Percentiles rank a stretch among this genome's conserved stretches.
Conservation (phyloP, 768 basidiomycete species). For the Roridomyces roridus region DNA sequence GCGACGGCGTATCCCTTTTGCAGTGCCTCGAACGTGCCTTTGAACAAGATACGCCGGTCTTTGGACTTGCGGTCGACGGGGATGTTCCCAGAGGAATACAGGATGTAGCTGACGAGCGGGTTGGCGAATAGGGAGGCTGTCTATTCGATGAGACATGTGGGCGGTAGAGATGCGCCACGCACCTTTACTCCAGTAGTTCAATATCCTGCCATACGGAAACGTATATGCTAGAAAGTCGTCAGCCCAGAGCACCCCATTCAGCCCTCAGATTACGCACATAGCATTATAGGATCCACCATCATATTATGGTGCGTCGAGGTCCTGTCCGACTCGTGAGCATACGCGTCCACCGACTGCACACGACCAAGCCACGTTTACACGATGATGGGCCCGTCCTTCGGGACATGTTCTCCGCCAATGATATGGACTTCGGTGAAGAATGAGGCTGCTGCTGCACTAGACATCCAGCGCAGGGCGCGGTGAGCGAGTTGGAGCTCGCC, state of each 20-base stretch:
- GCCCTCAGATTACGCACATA: slow-evolving; percentile 61
- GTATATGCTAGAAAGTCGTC: slow-evolving; percentile 76
- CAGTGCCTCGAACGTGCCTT: slow-evolving; percentile 88
- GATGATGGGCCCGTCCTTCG: slow-evolving; percentile 87
- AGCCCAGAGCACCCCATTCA: no score
- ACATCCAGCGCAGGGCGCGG: slow-evolving; percentile 71
- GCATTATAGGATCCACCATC: slow-evolving; percentile 87
- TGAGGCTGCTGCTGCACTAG: slow-evolving; percentile 76
- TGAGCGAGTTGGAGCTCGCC: slow-evolving; percentile 59
- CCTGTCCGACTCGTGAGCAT: slow-evolving; percentile 41
- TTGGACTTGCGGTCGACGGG: slow-evolving; percentile 95
- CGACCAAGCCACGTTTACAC: slow-evolving; percentile 63
- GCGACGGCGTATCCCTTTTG: slow-evolving; percentile 84
- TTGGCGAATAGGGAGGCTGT: slow-evolving; percentile 82
- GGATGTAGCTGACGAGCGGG: slow-evolving; percentile 72
- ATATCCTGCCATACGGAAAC: slow-evolving; percentile 80
- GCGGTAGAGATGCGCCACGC: slow-evolving; percentile 15
- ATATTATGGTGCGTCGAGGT: slow-evolving; percentile 93
- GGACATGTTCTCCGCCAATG: slow-evolving; percentile 89
- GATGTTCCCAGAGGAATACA: slow-evolving; percentile 94
- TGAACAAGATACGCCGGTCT: slow-evolving; percentile 88
- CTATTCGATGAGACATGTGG: slow-evolving; percentile 10
- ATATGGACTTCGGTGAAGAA: slow-evolving; percentile 92
- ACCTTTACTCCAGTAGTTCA: slow-evolving; percentile 98
- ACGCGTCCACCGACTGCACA: slow-evolving; percentile 1